These are phyloP conservation scores for Murraya koenigii DNA, from an alignment of 345 rosid species.

Conservation along the genomic window DNA sequence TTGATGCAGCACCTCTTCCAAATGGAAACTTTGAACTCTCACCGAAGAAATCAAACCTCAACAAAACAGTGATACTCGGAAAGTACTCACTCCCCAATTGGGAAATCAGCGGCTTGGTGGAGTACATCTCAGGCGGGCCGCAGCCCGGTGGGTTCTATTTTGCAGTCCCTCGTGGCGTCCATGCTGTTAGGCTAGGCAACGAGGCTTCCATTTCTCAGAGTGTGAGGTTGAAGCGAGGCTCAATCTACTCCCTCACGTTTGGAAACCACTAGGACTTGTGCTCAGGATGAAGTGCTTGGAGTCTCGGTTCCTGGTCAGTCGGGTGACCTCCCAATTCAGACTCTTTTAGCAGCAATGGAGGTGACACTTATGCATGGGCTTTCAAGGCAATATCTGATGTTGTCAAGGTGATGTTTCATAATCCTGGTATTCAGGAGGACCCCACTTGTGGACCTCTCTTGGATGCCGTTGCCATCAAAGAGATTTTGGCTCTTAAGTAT, in stretches of 20 bases:
- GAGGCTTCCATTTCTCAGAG: conserved; percentile 71
- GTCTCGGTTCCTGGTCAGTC: conserved; percentile 54
- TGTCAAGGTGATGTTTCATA: conserved; percentile 65
- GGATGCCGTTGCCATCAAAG: conserved; percentile 84
- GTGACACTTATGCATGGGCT: conserved; percentile 80
- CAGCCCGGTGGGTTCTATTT: conserved; percentile 81
- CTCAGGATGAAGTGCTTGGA: conserved; percentile 44
- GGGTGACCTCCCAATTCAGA: conserved; percentile 59
- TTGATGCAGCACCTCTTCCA: conserved; percentile 43
- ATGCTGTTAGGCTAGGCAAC: conserved; percentile 80
- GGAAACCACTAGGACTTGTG: conserved; percentile 52
- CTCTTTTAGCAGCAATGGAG: conserved; percentile 75
- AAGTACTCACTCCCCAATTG: conserved; percentile 80
- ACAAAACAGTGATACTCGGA: conserved; percentile 65
- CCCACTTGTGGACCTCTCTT: conserved; percentile 80
- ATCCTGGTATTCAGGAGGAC: conserved; percentile 82
- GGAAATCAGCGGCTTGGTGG: conserved; percentile 69
- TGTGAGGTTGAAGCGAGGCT: conserved; percentile 40
- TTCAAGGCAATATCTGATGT: conserved; percentile 44
- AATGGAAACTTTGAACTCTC: conserved; percentile 72
- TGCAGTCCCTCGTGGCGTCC: conserved; percentile 66
- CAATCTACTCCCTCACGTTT: conserved; percentile 63
- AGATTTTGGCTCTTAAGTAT: conserved; percentile 44
- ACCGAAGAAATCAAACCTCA: conserved; percentile 59
- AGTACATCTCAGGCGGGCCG: conserved; percentile 70